Conservation (phyloP, 768 basidiomycete genomes). For the Nidula microcarpa region DNA sequence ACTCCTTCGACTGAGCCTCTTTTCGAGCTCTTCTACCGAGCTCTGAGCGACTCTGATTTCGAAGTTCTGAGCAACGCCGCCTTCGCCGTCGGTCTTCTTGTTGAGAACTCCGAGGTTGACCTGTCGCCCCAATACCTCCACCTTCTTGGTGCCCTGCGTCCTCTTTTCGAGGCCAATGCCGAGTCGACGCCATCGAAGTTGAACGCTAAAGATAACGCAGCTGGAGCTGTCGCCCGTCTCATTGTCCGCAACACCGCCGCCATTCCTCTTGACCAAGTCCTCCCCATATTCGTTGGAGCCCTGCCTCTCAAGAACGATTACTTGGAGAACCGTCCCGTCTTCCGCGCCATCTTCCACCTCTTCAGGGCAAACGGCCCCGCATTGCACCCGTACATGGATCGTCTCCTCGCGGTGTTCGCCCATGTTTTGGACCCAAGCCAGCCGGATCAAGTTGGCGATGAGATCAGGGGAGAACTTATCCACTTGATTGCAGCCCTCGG, state of each 20-base stretch:
- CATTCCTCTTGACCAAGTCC: constrained; percentile 86
- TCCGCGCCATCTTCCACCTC: constrained; percentile 85
- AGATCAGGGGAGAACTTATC: constrained; percentile 74
- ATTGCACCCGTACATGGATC: constrained; percentile 75
- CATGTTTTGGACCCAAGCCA: constrained; percentile 76
- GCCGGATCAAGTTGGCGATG: constrained; percentile 77
- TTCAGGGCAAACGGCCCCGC: constrained; percentile 73
- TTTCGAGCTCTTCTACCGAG: constrained; percentile 79
- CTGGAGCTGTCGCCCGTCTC: constrained; percentile 87
- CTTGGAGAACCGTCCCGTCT: constrained; percentile 87
- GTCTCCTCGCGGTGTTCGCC: constrained; percentile 74
- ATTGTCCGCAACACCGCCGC: constrained; percentile 75
- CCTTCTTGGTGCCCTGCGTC: constrained; percentile 76
- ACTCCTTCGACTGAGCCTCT: constrained; percentile 82
- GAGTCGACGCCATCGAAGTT: constrained; percentile 62
- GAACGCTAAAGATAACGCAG: constrained; percentile 96
- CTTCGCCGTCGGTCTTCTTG: constrained; percentile 88
- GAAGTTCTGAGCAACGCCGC: constrained; percentile 97
- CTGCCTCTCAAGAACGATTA: constrained; percentile 87
- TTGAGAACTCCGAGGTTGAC: constrained; percentile 83
- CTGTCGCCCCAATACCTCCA: constrained; percentile 77
- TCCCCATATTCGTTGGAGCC: constrained; percentile 77
- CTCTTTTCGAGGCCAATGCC: constrained; percentile 68
- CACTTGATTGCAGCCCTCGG: constrained; percentile 71
- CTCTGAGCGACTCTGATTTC: constrained; percentile 78